Evolutionary conservation across 164 flowering plant genomes (phyloP), one percentile per base, ranked within the genome.

Genomic region (Tinospora cordifolia): DNA sequence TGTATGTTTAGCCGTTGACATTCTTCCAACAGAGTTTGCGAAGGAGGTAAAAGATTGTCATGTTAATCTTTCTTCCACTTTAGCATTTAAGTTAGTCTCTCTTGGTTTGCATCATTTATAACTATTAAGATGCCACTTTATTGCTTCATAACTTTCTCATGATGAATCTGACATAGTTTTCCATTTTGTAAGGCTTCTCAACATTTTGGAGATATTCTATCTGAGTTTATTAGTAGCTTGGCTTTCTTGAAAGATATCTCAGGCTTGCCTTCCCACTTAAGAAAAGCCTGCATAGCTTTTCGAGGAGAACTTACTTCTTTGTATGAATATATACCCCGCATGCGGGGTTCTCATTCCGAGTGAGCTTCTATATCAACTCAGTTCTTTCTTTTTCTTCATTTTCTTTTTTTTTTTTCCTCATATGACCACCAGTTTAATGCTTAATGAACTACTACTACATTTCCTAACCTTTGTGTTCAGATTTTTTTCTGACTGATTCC

Each of bases 1-100:
- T 67, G 79, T 94, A 78, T 94, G 90, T 76, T 82, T 81, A 67
- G 88, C 96, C 57, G 92, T 94, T 71, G 98, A 92, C 73, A 94
- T 84, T 83, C 96, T 94, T 78, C 98, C 98, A 46, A 92, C 98
- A 17, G 91, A 94, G 81, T 92, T 94, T 82, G 94, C 98, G 44
- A 94, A 85, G 81, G 98, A 94, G 94, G 98, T 93, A 54, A 8
- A 34, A 5, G 39, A 69, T 47, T 71, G 22, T 60, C 63, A 40
- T 47, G 25, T 41, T 8, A 2, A 24, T 22, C 24, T 64, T 65
- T 30, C 71, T 54, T 67, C 27, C 24, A 21, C 47, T 59, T 58
- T 58, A 57, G 0, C 6, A 14, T 14, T 27, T 17, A 24, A 62
- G 40, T 27, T 62, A 62, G 10, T 22, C 3, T 24, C 38, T 25